Evolutionary conservation across 768 basidiomycete species (phyloP), one percentile per base, ranked within the genome.

Genomic region (Paxillus ammoniavirescens): DNA sequence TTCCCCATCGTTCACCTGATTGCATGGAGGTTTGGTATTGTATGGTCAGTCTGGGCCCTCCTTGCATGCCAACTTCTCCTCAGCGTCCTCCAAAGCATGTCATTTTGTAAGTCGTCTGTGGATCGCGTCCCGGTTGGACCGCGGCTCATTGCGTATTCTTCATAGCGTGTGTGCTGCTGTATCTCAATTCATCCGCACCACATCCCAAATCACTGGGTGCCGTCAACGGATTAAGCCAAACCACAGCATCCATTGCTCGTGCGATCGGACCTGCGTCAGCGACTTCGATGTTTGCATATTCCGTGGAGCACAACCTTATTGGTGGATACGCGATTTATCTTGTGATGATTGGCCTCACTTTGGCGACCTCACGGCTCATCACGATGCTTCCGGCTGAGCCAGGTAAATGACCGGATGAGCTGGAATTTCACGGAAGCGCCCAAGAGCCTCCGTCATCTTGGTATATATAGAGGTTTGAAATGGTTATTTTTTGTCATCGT

Each of bases 131-230:
- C 26, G 5, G 8, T 31, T 31, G 3, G 31, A 31, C 10, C 7
- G 31, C 5, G 3, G 31, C 31, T 31, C 31, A 31, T 2, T 31
- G 26, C 6, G 8, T 10, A 10, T 14, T 33, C 17, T 8, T 42
- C 50, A 7, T 49, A 87, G 86, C 84, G 7, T 82, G 62, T 23
- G 82, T 86, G 38, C 86, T 86, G 69, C 84, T 89, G 55, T 84
- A 81, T 63, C 82, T 90, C 58, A 75, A 79, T 21, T 79, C 81
- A 13, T 74, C 84, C 14, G 73, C 87, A 0, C 86, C 87, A 0
- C 8, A 35, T 77, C 75, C 42, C 75, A 73, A 49, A 71, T 70
- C 8, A 54, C 77, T 89, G 12, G 87, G 87, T 8, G 78, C 85
- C 8, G 82, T 83, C 35, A 88, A 87, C 60, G 87, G 86, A 2